Evolutionary conservation across 2,329 filamentous ascomycete species (phyloP).

Genomic region (Hypoxylon sp.): DNA sequence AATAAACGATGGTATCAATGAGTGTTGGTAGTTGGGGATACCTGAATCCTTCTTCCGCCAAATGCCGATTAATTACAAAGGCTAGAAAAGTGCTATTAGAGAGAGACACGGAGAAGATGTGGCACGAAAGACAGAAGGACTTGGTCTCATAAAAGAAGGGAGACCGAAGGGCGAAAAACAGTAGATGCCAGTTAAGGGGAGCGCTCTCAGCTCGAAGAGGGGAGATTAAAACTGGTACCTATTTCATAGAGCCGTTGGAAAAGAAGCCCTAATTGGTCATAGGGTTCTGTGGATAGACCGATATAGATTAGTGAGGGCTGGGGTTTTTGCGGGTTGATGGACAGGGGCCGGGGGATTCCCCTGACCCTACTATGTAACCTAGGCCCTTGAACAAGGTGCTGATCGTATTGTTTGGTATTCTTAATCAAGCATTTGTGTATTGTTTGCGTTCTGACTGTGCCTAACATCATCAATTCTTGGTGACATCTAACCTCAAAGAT

Average conservation of each 20-base stretch:
- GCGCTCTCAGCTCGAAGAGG: conserved; percentile 16
- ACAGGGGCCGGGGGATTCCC: conserved; percentile 23
- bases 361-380: conserved; percentile 9
- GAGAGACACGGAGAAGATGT: conserved; percentile 26
- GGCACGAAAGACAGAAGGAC: conserved; percentile 31
- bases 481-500: too few relatives aligned
- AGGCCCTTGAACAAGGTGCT: conserved; percentile 18
- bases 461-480: too few relatives aligned
- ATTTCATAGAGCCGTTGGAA: conserved; percentile 26
- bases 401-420: conserved; percentile 11
- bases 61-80: conserved; percentile 41
- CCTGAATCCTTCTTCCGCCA: conserved; percentile 36
- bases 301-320: conserved; percentile 37
- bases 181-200: conserved; percentile 39
- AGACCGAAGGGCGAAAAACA: conserved; percentile 36
- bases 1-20: conserved; percentile 39
- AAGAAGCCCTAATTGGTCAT: conserved; percentile 31
- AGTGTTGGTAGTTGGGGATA: conserved; percentile 45
- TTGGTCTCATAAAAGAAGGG: conserved; percentile 24
- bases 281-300: conserved; percentile 24
- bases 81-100: conserved; percentile 34
- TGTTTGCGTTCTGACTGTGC: too few relatives aligned
- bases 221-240: conserved; percentile 43
- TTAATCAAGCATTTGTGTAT: too few relatives aligned
- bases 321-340: conserved; percentile 38